These are phyloP conservation scores for Calycina herbarum DNA, from an alignment of 2,329 filamentous ascomycete genomes.

Conservation along the genomic window DNA sequence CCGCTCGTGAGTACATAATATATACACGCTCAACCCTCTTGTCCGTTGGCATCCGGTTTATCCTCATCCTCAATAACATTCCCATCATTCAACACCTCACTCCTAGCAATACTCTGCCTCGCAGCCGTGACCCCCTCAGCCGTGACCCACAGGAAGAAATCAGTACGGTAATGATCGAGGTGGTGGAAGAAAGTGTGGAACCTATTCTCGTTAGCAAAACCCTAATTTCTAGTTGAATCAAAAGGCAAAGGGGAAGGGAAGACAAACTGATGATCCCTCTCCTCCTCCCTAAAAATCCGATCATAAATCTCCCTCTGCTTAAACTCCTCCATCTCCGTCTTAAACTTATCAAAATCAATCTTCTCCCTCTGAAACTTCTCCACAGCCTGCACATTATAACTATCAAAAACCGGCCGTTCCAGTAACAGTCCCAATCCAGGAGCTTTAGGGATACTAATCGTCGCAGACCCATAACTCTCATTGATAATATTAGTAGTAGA, in stretches of 20 bases:
- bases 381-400: slow-evolving; percentile 75
- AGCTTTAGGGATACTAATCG: slow-evolving; percentile 90
- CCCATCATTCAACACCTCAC: slow-evolving; percentile 46
- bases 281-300: slow-evolving; percentile 86
- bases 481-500: slow-evolving; percentile 69
- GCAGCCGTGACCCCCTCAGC: slow-evolving; percentile 66
- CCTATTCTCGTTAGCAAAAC: slow-evolving; percentile 43
- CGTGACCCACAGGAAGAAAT: slow-evolving; percentile 74
- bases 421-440: slow-evolving; percentile 85
- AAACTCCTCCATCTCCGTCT: slow-evolving; percentile 80
- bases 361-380: slow-evolving; percentile 62
- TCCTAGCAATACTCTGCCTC: slow-evolving; percentile 49
- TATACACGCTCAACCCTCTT: slow-evolving; percentile 5
- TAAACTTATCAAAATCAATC: slow-evolving; percentile 77
- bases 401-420: slow-evolving; percentile 88
- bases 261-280: slow-evolving; percentile 79
- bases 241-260: neutral
- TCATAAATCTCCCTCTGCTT: slow-evolving; percentile 92
- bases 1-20: no score
- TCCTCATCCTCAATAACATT: slow-evolving; percentile 6
- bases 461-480: slow-evolving; percentile 69
- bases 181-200: slow-evolving; percentile 80
- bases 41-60: slow-evolving; percentile 2
- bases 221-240: no score
- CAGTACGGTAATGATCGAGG: slow-evolving; percentile 70